Percentiles rank a stretch among this genome's conserved stretches.
Conservation (phyloP, 2,329 filamentous ascomycete species). For the Neurospora crassa region DNA sequence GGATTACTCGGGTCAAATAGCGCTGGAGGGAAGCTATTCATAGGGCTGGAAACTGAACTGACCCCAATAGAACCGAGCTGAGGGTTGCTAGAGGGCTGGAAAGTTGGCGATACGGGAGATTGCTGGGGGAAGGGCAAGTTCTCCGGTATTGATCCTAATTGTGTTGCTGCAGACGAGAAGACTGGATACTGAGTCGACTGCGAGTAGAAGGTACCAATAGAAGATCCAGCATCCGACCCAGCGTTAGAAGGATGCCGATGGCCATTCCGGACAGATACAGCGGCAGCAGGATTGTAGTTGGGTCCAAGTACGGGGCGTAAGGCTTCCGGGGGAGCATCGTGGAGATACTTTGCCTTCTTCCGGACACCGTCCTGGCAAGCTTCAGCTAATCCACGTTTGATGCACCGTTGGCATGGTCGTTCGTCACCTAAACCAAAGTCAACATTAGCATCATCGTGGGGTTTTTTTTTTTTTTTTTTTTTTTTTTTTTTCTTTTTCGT, state of each 20-base stretch:
- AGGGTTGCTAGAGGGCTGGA: slow-evolving; percentile 46
- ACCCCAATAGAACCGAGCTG: slow-evolving; percentile 38
- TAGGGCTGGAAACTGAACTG: slow-evolving; percentile 39
- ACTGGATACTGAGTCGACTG: slow-evolving; percentile 41
- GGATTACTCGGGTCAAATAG: slow-evolving; percentile 90
- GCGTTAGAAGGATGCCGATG: slow-evolving; percentile 38
- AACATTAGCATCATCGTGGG: slow-evolving; percentile 6
- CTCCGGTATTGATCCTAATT: slow-evolving; percentile 37
- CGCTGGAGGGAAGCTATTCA: slow-evolving; percentile 41
- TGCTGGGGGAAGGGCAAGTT: slow-evolving; percentile 51
- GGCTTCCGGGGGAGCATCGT: slow-evolving; percentile 86
- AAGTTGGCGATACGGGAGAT: slow-evolving; percentile 66
- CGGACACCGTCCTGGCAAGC: slow-evolving; percentile 91
- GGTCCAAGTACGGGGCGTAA: slow-evolving; percentile 75
- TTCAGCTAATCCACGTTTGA: slow-evolving; percentile 86
- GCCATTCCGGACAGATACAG: slow-evolving; percentile 35
- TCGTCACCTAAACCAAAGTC: slow-evolving; percentile 64
- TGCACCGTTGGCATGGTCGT: slow-evolving; percentile 84
- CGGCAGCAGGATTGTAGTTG: slow-evolving; percentile 51
- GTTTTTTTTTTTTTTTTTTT: background rate
- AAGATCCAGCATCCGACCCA: slow-evolving; percentile 35
- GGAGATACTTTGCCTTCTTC: slow-evolving; percentile 98
- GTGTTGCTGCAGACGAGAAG: slow-evolving; percentile 38
- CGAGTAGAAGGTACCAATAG: slow-evolving; percentile 34
- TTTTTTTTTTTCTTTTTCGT: background rate